phyloP scores from a whole-genome alignment of 169 alveolate species.

The Plasmodium gonderi region DNA sequence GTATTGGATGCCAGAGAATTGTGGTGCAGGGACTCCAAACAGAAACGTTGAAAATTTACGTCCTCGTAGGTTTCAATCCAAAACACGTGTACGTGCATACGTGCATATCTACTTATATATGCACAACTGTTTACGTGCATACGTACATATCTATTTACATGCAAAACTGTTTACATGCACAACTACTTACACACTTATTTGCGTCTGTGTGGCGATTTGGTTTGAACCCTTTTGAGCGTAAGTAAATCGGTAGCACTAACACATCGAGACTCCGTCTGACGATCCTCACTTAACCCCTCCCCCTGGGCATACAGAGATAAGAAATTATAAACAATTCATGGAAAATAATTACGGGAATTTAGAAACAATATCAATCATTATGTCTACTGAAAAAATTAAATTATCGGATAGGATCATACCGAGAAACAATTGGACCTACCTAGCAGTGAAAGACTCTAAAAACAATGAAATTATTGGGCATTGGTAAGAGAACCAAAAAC shows the following conservation, averaged over 20 bases:
- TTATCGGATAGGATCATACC: neutral
- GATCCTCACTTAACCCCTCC: neutral
- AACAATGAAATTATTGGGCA: constrained; percentile 66
- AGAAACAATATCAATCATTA: neutral
- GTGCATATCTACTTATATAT: neutral
- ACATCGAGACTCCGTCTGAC: too few species aligned
- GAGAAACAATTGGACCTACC: constrained; percentile 74
- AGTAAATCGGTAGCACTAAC: too few species aligned
- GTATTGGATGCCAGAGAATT: constrained; percentile 2
- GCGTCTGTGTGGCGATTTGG: too few species aligned
- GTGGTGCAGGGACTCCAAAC: constrained; percentile 63
- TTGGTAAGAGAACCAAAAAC: constrained; percentile 19
- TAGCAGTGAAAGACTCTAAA: constrained; percentile 67
- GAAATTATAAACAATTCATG: constrained; percentile 3
- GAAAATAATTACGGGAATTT: constrained; percentile 22
- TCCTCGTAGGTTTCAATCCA: neutral
- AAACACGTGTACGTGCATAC: neutral
- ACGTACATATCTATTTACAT: too few species aligned
- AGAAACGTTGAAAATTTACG: constrained; percentile 21
- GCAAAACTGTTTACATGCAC: too few species aligned
- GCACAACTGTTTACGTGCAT: too few species aligned
- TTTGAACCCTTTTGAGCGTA: too few species aligned
- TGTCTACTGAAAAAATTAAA: constrained; percentile 32
- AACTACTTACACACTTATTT: too few species aligned
- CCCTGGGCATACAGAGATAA: neutral